Percentiles rank a stretch among this genome's conserved stretches.
Conservation (phyloP, 140 eudicot species). For the Flaveria floridana region DNA sequence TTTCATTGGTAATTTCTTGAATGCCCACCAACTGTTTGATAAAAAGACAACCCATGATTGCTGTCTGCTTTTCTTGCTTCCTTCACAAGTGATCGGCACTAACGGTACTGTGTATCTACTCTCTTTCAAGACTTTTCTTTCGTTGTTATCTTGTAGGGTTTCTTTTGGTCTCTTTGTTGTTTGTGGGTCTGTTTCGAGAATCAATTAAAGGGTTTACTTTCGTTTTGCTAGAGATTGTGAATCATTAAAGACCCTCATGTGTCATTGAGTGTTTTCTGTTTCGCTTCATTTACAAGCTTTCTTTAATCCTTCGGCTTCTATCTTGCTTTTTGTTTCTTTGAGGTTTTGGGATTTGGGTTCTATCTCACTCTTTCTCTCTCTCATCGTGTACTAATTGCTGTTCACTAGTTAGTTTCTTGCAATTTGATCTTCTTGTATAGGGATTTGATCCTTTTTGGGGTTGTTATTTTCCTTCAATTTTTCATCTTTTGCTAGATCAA, state of each 20-base stretch:
- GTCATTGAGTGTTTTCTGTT: constrained; percentile 43
- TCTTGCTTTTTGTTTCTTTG: constrained; percentile 32
- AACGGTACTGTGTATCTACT: constrained; percentile 21
- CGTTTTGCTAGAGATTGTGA: constrained; percentile 29
- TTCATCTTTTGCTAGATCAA: constrained; percentile 4
- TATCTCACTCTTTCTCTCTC: neutral
- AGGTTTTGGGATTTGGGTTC: constrained; percentile 59
- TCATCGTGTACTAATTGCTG: neutral
- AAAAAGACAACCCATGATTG: constrained; percentile 19
- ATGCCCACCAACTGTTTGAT: constrained; percentile 30
- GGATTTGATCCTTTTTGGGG: too few relatives aligned
- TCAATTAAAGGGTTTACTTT: constrained; percentile 39
- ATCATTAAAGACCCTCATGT: constrained; percentile 32
- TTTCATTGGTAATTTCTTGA: neutral
- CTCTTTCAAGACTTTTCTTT: constrained; percentile 15
- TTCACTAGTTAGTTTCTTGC: neutral
- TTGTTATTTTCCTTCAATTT: neutral
- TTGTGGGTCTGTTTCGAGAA: constrained; percentile 45
- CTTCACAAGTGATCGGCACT: constrained; percentile 49
- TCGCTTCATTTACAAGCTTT: constrained; percentile 53
- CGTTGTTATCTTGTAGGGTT: constrained; percentile 11
- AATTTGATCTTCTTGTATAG: neutral
- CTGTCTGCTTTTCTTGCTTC: constrained; percentile 48
- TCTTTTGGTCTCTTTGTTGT: constrained; percentile 34
- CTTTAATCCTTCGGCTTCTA: constrained; percentile 13